These are phyloP conservation scores for Mrakia gelida DNA, from an alignment of 768 basidiomycete genomes.

Conservation along the genomic window DNA sequence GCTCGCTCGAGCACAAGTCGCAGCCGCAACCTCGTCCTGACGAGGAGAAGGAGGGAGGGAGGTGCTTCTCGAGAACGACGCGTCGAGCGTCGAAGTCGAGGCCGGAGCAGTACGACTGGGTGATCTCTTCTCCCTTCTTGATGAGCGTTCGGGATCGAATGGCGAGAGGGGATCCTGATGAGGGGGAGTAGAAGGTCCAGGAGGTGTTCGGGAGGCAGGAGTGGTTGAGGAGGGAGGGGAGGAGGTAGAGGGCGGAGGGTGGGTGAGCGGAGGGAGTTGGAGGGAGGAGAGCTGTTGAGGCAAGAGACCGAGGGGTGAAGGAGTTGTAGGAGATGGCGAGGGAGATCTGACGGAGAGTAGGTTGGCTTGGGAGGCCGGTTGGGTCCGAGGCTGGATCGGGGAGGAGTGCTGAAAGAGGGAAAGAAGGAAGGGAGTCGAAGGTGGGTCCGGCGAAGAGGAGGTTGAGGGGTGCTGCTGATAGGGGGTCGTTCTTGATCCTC, in stretches of 20 bases:
- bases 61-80: neutral
- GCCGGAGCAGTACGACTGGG: neutral
- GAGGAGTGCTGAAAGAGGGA: neutral
- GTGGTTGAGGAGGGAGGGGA: constrained; percentile 14
- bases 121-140: neutral
- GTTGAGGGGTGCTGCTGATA: neutral
- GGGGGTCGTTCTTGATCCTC: neutral
- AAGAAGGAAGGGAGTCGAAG: neutral
- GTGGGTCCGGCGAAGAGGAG: constrained; percentile 7
- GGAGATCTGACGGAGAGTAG: neutral
- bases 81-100: neutral
- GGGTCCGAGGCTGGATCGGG: neutral
- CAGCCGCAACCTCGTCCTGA: neutral
- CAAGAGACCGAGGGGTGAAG: neutral
- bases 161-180: neutral
- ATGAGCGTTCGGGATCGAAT: neutral
- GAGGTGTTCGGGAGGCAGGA: constrained; percentile 7
- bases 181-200: neutral
- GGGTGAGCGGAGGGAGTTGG: neutral
- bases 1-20: neutral
- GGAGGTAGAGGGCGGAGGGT: constrained; percentile 1
- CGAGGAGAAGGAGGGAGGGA: neutral
- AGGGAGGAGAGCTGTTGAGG: neutral
- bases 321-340: constrained; percentile 8
- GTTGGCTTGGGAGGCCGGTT: no score